Conservation (phyloP, 768 basidiomycete species). For the Coprinopsis sp. region DNA sequence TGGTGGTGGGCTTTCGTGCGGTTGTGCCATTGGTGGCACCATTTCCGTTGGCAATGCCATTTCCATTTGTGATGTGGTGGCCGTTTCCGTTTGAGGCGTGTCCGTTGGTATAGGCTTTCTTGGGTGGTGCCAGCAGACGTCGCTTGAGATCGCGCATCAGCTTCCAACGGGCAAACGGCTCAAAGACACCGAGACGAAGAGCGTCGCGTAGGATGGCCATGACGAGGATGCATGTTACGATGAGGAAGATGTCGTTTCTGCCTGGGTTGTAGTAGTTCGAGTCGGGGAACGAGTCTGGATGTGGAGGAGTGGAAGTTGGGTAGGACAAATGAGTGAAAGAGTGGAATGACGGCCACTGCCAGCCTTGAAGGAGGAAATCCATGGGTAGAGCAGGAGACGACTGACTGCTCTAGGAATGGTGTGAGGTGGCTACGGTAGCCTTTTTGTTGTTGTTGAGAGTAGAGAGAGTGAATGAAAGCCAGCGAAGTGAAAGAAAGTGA, state of each 20-base stretch:
- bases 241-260: constrained; percentile 70
- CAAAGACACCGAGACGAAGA: constrained; percentile 65
- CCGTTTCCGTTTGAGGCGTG: constrained; percentile 21
- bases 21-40: constrained; percentile 17
- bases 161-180: constrained; percentile 78
- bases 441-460: no score
- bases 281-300: constrained; percentile 69
- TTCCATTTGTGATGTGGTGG: constrained; percentile 13
- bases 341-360: constrained; percentile 49
- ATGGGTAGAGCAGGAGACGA: neutral
- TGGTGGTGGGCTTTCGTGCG: constrained; percentile 21
- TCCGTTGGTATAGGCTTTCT: constrained; percentile 12
- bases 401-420: constrained; percentile 23
- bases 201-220: constrained; percentile 87
- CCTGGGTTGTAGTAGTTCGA: constrained; percentile 71
- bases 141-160: constrained; percentile 49
- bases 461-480: no score
- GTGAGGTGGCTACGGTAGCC: no score
- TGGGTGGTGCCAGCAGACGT: constrained; percentile 21
- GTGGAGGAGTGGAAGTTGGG: constrained; percentile 48
- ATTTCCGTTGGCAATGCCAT: constrained; percentile 24
- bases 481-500: no score
- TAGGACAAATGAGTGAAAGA: constrained; percentile 77
- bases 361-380: constrained; percentile 11
- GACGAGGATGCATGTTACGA: constrained; percentile 75